Evolutionary conservation across 2,329 filamentous ascomycete species (phyloP), one percentile per base, ranked within the genome.

Genomic region (Xenoacremonium recifei): DNA sequence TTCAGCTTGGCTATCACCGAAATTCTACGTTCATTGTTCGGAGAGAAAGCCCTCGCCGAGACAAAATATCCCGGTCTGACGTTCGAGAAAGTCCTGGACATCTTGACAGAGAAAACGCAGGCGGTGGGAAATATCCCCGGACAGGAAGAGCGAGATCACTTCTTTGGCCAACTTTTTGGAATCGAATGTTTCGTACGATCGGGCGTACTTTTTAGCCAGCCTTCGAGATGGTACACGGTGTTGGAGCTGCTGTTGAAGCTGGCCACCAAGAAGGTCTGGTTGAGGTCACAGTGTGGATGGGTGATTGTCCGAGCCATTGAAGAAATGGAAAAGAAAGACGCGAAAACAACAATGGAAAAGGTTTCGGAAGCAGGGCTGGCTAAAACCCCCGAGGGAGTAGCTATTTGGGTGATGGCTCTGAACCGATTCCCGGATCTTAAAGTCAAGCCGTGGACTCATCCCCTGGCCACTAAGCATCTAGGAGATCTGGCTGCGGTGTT

Each of bases 1-100:
- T 96, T 95, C 63, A 95, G 89, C 40, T 76, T 96, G 41, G 92
- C 92, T 0, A 70, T 97, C 52, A 86, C 90, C 0, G 91, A 96
- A 65, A 70, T 95, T 7, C 63, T 96, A 33, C 75, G 79, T 4
- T 81, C 92, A 57, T 67, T 91, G 5, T 87, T 86, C 57, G 79
- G 79, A 2, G 54, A 70, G 12, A 66, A 71, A 30, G 58, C 69
- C 6, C 59, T 76, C 13, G 64, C 67, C 9, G 56, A 65, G 21
- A 61, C 68, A 6, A 76, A 71, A 50, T 84, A 82, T 51, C 47
- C 68, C 3, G 71, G 67, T 9, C 58, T 83, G 40, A 75, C 72
- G 0, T 84, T 84, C 50, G 73, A 81, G 17, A 75, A 70, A 41
- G 68, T 79, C 1, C 58, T 83, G 21, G 65, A 63, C 21, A 69